These are phyloP conservation scores for Meyerozyma carpophila DNA, from an alignment of 1,139 yeast species.

Conservation along the genomic window DNA sequence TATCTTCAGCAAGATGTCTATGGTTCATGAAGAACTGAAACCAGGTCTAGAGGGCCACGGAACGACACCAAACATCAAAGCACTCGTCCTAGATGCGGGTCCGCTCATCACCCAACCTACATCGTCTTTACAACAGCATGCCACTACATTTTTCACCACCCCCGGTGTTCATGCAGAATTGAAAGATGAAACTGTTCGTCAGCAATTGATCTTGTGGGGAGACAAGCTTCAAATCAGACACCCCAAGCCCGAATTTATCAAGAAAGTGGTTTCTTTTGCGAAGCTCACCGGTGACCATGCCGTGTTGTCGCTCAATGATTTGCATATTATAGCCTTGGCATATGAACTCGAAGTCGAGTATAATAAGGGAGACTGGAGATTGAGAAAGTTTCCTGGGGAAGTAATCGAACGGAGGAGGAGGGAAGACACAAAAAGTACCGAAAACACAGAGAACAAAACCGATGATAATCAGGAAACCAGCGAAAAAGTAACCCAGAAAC, in stretches of 20 bases:
- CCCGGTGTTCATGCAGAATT: conserved; percentile 89
- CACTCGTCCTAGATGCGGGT: conserved; percentile 86
- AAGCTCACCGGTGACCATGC: conserved; percentile 86
- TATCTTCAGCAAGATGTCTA: neutral
- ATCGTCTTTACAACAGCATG: conserved; percentile 66
- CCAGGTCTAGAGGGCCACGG: neutral
- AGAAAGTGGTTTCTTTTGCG: conserved; percentile 69
- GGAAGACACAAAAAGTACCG: neutral
- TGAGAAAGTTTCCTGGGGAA: conserved; percentile 74
- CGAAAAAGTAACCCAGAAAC: conserved; percentile 7
- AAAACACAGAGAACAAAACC: neutral
- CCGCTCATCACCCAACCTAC: conserved; percentile 86
- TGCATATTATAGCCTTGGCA: conserved; percentile 85
- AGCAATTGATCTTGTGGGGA: conserved; percentile 75
- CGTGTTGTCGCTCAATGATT: conserved; percentile 85
- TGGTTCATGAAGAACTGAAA: neutral
- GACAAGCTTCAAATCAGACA: conserved; percentile 62
- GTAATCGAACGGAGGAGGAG: conserved; percentile 16
- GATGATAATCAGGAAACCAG: conserved; percentile 5
- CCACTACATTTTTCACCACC: conserved; percentile 71
- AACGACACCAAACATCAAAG: conserved; percentile 24
- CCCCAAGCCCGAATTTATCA: conserved; percentile 62
- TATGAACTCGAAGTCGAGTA: conserved; percentile 77
- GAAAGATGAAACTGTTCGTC: conserved; percentile 78
- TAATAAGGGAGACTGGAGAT: conserved; percentile 62